Base-by-base conservation (phyloP, 805 yeast genomes). In the Candida coquimbonensis region DNA sequence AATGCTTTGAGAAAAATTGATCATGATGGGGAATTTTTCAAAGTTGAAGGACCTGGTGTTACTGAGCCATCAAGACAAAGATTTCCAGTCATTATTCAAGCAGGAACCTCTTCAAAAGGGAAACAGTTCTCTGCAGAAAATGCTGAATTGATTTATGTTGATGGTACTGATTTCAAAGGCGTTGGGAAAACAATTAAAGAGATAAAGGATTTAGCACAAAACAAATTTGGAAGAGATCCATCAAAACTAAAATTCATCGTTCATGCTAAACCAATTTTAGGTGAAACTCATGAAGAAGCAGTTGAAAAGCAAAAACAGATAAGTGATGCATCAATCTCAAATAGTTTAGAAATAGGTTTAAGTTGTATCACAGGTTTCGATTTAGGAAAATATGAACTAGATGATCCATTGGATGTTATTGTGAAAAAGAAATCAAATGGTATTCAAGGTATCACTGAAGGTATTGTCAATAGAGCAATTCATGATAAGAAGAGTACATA, bases 361-460 rank as follows among this genome's bases (percentile, higher is more conserved):
- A 65, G 74, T 26, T 75, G 76, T 2, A 69, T 74, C 73, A 67
- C 72, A 7, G 74, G 73, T 4, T 56, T 67, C 36, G 75, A 72
- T 44, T 59, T 70, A 39, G 61, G 66, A 27, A 54, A 60, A 24
- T 70, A 60, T 52, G 59, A 48, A 11, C 8, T 40, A 9, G 47
- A 46, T 34, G 65, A 65, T 13, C 63, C 45, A 43, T 60, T 40
- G 42, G 53, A 54, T 43, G 67, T 64, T 44, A 38, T 60, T 16
- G 70, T 69, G 5, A 60, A 66, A 27, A 38, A 38, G 35, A 43
- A 43, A 27, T 24, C 37, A 7, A 43, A 66, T 43, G 73, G 70
- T 7, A 69, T 68, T 5, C 69, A 65, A 43, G 46, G 46, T 26
- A 42, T 43, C 9, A 43, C 46, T 34, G 35, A 43, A 38, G 46